Percentiles rank a stretch among this genome's conserved stretches.
These are phyloP conservation scores for Pythium periplocum DNA, from an alignment of 352 stramenopile species.

Conservation along the genomic window DNA sequence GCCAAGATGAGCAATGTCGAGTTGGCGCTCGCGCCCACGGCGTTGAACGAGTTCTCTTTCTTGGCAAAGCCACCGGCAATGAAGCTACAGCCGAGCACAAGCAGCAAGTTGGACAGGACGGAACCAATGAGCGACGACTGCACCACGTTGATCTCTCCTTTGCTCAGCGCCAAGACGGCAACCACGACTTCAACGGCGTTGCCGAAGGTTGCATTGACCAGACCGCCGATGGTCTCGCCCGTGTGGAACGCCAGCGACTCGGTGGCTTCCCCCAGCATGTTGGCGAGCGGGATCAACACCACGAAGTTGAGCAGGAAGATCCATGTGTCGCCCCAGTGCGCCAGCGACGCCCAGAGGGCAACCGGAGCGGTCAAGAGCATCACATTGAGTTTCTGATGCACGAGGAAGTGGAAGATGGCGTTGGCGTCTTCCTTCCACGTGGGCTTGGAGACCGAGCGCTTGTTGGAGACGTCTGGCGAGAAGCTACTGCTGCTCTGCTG, in stretches of 20 bases:
- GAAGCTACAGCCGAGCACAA: conserved; percentile 96
- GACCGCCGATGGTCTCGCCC: conserved; percentile 94
- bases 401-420: conserved; percentile 40
- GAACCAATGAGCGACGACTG: conserved; percentile 96
- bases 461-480: too few relatives aligned
- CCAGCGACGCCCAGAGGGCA: conserved; percentile 60
- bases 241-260: conserved; percentile 96
- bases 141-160: conserved; percentile 94
- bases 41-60: conserved; percentile 92
- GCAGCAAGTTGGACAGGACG: conserved; percentile 97
- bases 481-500: not conserved
- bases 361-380: conserved; percentile 55
- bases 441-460: not conserved
- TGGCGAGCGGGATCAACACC: conserved; percentile 94
- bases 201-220: conserved; percentile 98
- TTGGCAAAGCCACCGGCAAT: conserved; percentile 80
- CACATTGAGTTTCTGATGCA: conserved; percentile 60
- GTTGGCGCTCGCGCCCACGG: conserved; percentile 89
- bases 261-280: conserved; percentile 95
- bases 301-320: conserved; percentile 96
- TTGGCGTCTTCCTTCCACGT: conserved; percentile 30
- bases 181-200: conserved; percentile 98
- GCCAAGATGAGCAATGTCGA: conserved; percentile 93
- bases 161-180: conserved; percentile 90
- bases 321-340: conserved; percentile 60